Evolutionary conservation across 1,139 yeast genomes (phyloP).

Genomic region (Lodderomyces parapsilosis): DNA sequence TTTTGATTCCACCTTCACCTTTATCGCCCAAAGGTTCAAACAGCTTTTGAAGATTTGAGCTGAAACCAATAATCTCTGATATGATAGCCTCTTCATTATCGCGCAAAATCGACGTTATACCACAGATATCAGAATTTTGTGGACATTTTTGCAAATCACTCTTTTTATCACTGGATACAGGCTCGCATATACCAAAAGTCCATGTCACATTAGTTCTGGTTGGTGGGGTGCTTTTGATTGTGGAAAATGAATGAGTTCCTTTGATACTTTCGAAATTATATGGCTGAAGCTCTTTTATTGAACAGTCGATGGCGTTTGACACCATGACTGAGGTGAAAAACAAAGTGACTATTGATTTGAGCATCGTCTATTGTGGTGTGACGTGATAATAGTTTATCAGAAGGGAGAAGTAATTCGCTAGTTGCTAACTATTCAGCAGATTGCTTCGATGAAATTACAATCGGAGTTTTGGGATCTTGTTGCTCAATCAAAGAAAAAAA

Average conservation of each 20-base stretch:
- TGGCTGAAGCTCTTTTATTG: slow-evolving; percentile 36
- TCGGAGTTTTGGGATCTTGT: too few relatives aligned
- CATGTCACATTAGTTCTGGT: slow-evolving; percentile 61
- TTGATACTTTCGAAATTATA: slow-evolving; percentile 46
- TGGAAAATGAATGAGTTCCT: slow-evolving; percentile 45
- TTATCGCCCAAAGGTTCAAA: slow-evolving; percentile 18
- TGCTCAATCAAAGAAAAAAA: too few relatives aligned
- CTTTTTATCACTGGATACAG: slow-evolving; percentile 27
- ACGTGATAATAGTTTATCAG: too few relatives aligned
- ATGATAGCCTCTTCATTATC: slow-evolving; percentile 42
- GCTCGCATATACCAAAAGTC: slow-evolving; percentile 70
- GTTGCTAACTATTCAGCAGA: too few relatives aligned
- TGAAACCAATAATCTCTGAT: slow-evolving; percentile 56
- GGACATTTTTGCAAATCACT: slow-evolving; percentile 50
- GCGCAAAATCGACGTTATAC: slow-evolving; percentile 51
- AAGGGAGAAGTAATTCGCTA: neutral
- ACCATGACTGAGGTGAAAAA: slow-evolving; percentile 8
- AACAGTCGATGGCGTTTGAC: slow-evolving; percentile 43
- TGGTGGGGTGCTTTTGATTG: slow-evolving; percentile 70
- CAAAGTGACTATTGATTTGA: slow-evolving; percentile 4
- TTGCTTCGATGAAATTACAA: neutral
- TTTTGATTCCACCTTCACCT: slow-evolving; percentile 40
- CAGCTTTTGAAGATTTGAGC: slow-evolving; percentile 35
- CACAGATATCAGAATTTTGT: slow-evolving; percentile 67
- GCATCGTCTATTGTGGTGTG: neutral